A percentile compares a stretch with the other conserved stretches of the same genome.
These are phyloP conservation scores for Aspergillus haitiensis DNA, from an alignment of 495 filamentous ascomycete species.

Conservation along the genomic window DNA sequence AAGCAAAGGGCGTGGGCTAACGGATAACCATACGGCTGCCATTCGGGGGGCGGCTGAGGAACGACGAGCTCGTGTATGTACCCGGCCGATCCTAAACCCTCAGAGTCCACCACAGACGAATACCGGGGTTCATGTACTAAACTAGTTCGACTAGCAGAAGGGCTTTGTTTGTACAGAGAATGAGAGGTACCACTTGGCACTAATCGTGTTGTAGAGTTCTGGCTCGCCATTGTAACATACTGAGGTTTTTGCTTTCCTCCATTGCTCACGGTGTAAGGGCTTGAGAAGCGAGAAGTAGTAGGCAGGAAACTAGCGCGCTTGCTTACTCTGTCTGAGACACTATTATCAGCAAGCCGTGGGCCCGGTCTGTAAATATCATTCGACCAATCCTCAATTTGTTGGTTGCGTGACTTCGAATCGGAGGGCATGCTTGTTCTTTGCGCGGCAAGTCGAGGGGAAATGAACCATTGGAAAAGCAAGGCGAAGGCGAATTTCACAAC, in stretches of 20 bases:
- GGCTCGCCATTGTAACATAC: slow-evolving; percentile 95
- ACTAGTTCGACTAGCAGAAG: slow-evolving; percentile 53
- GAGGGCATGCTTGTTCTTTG: slow-evolving; percentile 67
- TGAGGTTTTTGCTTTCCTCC: slow-evolving; percentile 50
- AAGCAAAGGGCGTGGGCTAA: slow-evolving; percentile 91
- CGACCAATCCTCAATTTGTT: slow-evolving; percentile 97
- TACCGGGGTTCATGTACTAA: slow-evolving; percentile 51
- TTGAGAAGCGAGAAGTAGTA: slow-evolving; percentile 90
- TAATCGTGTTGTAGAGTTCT: slow-evolving; percentile 74
- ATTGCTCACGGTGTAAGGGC: slow-evolving; percentile 76
- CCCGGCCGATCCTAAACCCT: slow-evolving; percentile 80
- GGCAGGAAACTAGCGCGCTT: slow-evolving; percentile 81
- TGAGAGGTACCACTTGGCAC: slow-evolving; percentile 57
- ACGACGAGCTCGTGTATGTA: slow-evolving; percentile 96
- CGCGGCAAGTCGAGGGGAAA: slow-evolving; percentile 78
- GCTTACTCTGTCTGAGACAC: slow-evolving; percentile 61
- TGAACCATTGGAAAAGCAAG: slow-evolving; percentile 91
- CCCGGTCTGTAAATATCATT: slow-evolving; percentile 95
- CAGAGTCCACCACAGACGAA: slow-evolving; percentile 57
- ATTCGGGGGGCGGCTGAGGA: slow-evolving; percentile 95
- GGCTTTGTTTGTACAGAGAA: slow-evolving; percentile 66
- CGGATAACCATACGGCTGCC: slow-evolving; percentile 93
- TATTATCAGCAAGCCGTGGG: slow-evolving; percentile 71
- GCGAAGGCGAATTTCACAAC: slow-evolving; percentile 86
- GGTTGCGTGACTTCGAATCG: slow-evolving; percentile 75